Evolutionary conservation across 768 basidiomycete species (phyloP).

Genomic region (Tulasnella calospora): DNA sequence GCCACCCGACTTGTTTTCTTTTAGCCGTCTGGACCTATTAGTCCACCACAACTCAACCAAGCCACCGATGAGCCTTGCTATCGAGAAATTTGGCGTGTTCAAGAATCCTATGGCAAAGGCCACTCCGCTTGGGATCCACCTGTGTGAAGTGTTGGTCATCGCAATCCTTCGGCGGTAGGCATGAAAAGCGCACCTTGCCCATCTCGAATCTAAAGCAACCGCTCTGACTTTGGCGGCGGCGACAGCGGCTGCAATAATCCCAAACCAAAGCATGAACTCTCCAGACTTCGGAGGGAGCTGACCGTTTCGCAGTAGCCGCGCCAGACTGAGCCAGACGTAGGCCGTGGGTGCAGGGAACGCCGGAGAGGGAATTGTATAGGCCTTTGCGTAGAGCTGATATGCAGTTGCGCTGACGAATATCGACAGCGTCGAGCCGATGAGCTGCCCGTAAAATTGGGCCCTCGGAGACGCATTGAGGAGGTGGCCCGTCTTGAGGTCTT

Average conservation of each 20-base stretch:
- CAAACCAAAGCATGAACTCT: constrained; percentile 76
- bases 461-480: constrained; percentile 86
- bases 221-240: constrained; percentile 64
- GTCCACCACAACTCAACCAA: constrained; percentile 59
- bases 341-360: constrained; percentile 96
- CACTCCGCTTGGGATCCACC: constrained; percentile 85
- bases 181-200: constrained; percentile 39
- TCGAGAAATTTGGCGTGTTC: constrained; percentile 91
- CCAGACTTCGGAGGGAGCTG: constrained; percentile 70
- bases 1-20: constrained; percentile 37
- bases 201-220: constrained; percentile 45
- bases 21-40: constrained; percentile 39
- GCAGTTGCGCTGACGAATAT: constrained; percentile 86
- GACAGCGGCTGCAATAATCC: constrained; percentile 60
- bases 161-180: background rate
- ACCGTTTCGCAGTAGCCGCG: constrained; percentile 72
- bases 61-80: constrained; percentile 87
- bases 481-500: constrained; percentile 96
- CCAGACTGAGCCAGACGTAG: constrained; percentile 84
- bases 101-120: constrained; percentile 95
- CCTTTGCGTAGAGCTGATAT: constrained; percentile 78
- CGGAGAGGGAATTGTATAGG: constrained; percentile 85
- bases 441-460: constrained; percentile 89
- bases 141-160: background rate
- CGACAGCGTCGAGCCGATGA: constrained; percentile 83